Evolutionary conservation across 345 rosid species (phyloP), one percentile per base, ranked within the genome.

Genomic region (Gossypium anomalum): DNA sequence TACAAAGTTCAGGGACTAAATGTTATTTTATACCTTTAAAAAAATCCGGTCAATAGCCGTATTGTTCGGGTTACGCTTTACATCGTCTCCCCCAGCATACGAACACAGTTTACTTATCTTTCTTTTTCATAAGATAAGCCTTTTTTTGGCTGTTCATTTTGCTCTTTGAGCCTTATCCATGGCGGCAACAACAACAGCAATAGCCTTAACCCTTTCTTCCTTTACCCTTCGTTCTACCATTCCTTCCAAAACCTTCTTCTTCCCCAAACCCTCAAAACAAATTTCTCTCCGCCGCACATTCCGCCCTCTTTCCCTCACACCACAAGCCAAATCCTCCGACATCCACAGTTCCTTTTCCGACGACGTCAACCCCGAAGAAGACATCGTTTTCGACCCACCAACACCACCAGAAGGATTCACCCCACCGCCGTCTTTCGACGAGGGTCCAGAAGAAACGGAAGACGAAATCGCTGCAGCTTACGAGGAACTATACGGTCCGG

Each of bases 401-500:
- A 58, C 80, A 25, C 88, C 83, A 2, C 98, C 93, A 0, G 92
- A 89, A 11, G 89, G 88, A 14, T 92, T 70, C 87, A 76, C 75
- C 48, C 71, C 88, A 0, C 85, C 90, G 0, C 91, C 89, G 0
- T 81, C 78, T 71, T 90, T 89, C 87, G 98, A 94, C 76, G 97
- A 94, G n/a, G 88, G 83, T 11, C 87, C 84, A 3, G 72, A 78
- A 41, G 97, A 92, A 78, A 78, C 86, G 1, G 95, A 94, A 59
- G 92, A 86, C 2, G 93, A 92, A 78, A 87, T 87, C 56, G 90
- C 92, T 62, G 80, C 86, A 7, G 97, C 93, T 0, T 92, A 83
- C 20, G 97, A 94, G 78, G 95, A 87, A 80, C 81, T 90, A 0
- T 91, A 91, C 56, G 98, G 97, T 2, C 97, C 95, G 0, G 97